phyloP scores from a whole-genome alignment of 225 moss, liverwort and hornwort genomes.

The Lunularia cruciata region DNA sequence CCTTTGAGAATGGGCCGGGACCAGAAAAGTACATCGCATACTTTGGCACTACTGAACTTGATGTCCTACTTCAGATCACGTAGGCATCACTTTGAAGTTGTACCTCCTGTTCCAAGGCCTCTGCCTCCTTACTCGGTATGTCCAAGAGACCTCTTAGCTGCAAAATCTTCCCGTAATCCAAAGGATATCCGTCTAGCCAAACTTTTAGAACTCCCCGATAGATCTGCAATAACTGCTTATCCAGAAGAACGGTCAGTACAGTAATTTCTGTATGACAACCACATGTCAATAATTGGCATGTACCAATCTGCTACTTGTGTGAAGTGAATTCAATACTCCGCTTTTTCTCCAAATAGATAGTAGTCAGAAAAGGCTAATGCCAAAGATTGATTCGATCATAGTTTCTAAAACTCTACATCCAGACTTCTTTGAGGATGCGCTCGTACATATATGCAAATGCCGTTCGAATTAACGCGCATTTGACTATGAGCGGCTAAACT shows the following conservation, averaged over 20 bases:
- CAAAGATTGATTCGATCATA: too few species aligned
- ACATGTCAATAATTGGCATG: too few species aligned
- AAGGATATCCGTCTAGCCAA: slow-evolving; percentile 42
- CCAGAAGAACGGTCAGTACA: not conserved
- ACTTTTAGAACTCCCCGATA: slow-evolving; percentile 34
- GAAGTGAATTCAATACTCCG: too few species aligned
- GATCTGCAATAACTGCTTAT: slow-evolving; percentile 25
- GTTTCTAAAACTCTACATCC: too few species aligned
- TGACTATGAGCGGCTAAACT: too few species aligned
- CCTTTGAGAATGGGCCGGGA: not conserved
- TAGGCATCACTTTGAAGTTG: slow-evolving; percentile 34
- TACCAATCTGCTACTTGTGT: too few species aligned
- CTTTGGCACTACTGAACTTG: not conserved
- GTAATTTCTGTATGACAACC: too few species aligned
- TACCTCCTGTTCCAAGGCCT: slow-evolving; percentile 36
- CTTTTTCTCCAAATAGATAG: too few species aligned
- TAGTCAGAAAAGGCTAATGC: too few species aligned
- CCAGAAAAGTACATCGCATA: not conserved
- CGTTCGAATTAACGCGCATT: too few species aligned
- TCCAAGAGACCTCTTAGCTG: slow-evolving; percentile 31
- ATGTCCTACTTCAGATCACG: slow-evolving; percentile 28
- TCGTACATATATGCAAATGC: too few species aligned
- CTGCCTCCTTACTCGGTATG: slow-evolving; percentile 25
- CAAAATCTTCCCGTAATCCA: slow-evolving; percentile 41
- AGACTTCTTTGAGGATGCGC: too few species aligned